A percentile compares a stretch with the other conserved stretches of the same genome.
Evolutionary conservation across 805 yeast species (phyloP).

Genomic region (Yarrowia sp.): DNA sequence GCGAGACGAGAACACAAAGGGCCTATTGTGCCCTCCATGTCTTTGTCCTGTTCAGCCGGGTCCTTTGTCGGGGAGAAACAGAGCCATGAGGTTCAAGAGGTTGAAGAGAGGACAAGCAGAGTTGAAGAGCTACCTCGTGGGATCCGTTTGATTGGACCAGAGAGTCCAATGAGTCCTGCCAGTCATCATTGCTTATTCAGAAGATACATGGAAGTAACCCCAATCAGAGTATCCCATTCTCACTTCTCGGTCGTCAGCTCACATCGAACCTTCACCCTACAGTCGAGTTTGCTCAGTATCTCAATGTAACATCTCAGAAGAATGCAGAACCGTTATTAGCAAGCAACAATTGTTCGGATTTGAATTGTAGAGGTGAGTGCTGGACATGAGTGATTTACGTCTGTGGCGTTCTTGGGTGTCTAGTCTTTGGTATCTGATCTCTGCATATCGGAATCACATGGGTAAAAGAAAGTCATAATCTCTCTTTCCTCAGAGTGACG

Average conservation of each 20-base stretch:
- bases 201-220: too few relatives aligned
- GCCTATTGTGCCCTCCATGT: neutral
- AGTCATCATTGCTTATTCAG: neutral
- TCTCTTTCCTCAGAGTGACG: neutral
- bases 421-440: neutral
- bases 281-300: conserved; percentile 4
- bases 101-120: too few relatives aligned
- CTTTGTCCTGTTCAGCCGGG: conserved; percentile 14
- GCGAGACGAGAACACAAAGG: conserved; percentile 4
- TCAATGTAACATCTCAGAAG: neutral
- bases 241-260: too few relatives aligned
- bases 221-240: too few relatives aligned
- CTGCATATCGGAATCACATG: neutral
- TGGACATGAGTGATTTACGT: neutral
- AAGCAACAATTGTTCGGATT: neutral
- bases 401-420: neutral
- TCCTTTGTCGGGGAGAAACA: neutral
- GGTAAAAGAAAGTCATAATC: conserved; percentile 10
- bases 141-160: neutral
- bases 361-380: neutral
- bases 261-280: neutral
- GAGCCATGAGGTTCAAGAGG: too few relatives aligned
- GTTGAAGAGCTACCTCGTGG: too few relatives aligned
- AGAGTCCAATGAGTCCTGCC: too few relatives aligned
- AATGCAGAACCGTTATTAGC: conserved; percentile 1